These are phyloP conservation scores for Amanita brunnescens DNA, from an alignment of 768 basidiomycete species.

Conservation along the genomic window DNA sequence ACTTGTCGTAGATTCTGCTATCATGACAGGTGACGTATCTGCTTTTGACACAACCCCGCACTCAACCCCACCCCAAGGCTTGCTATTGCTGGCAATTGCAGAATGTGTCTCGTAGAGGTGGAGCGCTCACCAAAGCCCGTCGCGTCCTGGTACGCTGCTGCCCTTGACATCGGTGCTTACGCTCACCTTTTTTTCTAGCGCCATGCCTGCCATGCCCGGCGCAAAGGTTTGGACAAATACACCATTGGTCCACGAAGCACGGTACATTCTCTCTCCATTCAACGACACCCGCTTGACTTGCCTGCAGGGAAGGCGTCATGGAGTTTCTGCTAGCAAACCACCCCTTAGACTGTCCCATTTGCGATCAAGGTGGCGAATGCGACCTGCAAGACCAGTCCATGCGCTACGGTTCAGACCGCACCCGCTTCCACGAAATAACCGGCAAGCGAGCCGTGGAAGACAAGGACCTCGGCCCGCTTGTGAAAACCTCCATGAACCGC, in stretches of 20 bases:
- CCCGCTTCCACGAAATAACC: conserved; percentile 95
- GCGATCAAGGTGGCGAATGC: conserved; percentile 98
- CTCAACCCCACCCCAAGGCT: too few relatives aligned
- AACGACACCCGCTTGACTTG: conserved; percentile 5
- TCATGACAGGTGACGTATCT: conserved; percentile 62
- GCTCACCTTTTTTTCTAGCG: conserved; percentile 38
- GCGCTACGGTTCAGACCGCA: conserved; percentile 97
- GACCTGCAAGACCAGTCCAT: conserved; percentile 99
- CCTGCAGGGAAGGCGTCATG: conserved; percentile 89
- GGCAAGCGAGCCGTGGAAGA: conserved; percentile 98
- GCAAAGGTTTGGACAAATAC: conserved; percentile 90
- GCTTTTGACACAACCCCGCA: too few relatives aligned
- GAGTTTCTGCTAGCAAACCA: conserved; percentile 97
- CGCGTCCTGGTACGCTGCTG: conserved; percentile 74
- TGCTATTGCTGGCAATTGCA: conserved; percentile 96
- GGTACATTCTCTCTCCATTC: conserved; percentile 29
- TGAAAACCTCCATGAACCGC: conserved; percentile 98
- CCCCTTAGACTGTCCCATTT: conserved; percentile 96
- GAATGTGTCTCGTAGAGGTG: conserved; percentile 99
- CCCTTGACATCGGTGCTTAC: too few relatives aligned
- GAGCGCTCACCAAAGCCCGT: conserved; percentile 92
- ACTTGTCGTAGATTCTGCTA: conserved; percentile 57
- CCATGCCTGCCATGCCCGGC: conserved; percentile 97
- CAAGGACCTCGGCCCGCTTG: conserved; percentile 95
- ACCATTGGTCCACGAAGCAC: conserved; percentile 82